Conservation (phyloP, 2,329 filamentous ascomycete species). For the Aspergillus sp. region DNA sequence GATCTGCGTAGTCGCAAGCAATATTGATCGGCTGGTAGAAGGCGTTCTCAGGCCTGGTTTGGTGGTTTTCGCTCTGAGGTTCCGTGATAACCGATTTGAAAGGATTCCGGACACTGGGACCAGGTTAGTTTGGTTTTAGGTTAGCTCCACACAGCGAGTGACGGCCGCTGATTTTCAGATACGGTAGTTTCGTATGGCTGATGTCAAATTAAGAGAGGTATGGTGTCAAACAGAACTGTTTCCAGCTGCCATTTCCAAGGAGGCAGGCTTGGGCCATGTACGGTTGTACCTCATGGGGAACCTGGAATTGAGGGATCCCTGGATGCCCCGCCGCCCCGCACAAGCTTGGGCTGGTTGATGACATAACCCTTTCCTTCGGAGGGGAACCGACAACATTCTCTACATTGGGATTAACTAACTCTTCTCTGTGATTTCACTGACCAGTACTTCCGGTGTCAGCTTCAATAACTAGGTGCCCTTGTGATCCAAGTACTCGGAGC, state of each 20-base stretch:
- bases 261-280: too few species aligned
- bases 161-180: neutral
- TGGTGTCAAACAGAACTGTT: neutral
- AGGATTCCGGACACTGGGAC: neutral
- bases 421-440: neutral
- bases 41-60: neutral
- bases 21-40: neutral
- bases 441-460: neutral
- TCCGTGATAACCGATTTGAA: neutral
- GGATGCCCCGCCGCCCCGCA: conserved; percentile 6
- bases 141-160: neutral
- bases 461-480: neutral
- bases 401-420: neutral
- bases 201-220: neutral
- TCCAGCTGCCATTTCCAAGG: neutral
- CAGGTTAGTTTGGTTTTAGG: neutral
- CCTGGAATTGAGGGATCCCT: too few species aligned
- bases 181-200: neutral
- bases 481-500: neutral
- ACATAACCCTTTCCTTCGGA: neutral
- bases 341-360: neutral
- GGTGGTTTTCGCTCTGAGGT: neutral
- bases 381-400: neutral
- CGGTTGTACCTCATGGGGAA: too few species aligned
- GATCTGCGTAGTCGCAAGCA: neutral